These are phyloP conservation scores for Haplosporangium gracile DNA, from an alignment of 192 early-diverging fungal genomes.

Conservation along the genomic window DNA sequence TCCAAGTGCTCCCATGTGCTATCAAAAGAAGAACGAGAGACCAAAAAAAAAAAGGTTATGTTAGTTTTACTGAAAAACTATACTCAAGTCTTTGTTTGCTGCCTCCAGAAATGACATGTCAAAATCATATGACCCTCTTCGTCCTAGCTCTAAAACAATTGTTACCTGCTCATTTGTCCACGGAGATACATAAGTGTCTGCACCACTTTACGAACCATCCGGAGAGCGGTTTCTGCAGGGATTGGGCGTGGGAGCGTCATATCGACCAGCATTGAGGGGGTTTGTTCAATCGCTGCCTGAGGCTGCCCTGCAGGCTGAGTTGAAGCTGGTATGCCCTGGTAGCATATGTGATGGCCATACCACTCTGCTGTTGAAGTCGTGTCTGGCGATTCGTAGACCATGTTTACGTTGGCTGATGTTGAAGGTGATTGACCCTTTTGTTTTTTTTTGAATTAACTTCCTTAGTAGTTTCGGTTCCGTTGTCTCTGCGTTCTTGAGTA, in stretches of 20 bases:
- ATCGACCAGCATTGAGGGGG: constrained; percentile 20
- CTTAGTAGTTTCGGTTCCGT: not conserved
- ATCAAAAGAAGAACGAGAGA: not conserved
- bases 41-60: not conserved
- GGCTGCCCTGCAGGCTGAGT: not conserved
- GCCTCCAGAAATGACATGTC: not conserved
- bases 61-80: not conserved
- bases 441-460: too few relatives aligned
- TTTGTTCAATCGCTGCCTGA: not conserved
- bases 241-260: constrained; percentile 23
- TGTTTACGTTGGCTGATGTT: not conserved
- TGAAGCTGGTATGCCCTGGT: not conserved
- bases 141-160: not conserved
- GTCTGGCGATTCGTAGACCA: not conserved
- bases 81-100: not conserved
- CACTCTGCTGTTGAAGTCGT: not conserved
- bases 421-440: too few relatives aligned
- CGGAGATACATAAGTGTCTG: constrained; percentile 37
- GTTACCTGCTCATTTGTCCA: constrained; percentile 37
- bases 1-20: constrained; percentile 43
- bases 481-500: not conserved
- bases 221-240: constrained; percentile 19
- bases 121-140: not conserved
- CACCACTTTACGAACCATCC: constrained; percentile 18
- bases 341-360: not conserved